phyloP scores from a whole-genome alignment of 73 alveolate genomes.

The Diophrys appendiculata region DNA sequence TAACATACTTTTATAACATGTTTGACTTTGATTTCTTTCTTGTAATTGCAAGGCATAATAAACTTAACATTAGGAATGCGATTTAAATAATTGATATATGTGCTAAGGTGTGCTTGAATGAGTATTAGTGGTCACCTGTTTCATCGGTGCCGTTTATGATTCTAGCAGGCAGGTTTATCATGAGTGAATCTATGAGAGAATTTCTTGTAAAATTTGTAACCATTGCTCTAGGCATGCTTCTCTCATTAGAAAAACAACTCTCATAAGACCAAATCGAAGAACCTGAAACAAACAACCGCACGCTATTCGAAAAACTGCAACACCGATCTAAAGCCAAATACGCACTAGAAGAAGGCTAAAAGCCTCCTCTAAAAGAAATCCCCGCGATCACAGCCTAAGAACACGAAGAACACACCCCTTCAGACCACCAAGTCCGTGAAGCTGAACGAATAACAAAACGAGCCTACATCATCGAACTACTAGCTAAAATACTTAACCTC shows the following conservation, averaged over 20 bases:
- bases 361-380: background rate
- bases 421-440: constrained; percentile 18
- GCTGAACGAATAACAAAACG: constrained; percentile 52
- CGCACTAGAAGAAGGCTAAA: constrained; percentile 42
- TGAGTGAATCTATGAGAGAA: constrained; percentile 1
- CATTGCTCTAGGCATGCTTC: constrained; percentile 3
- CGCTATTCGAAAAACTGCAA: constrained; percentile 57
- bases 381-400: background rate
- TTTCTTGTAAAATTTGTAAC: constrained; percentile 8
- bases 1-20: constrained; percentile 43
- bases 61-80: constrained; percentile 55
- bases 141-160: background rate
- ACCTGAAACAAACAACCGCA: background rate
- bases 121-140: background rate
- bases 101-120: constrained; percentile 65
- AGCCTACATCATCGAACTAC: constrained; percentile 53
- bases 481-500: constrained; percentile 50
- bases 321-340: constrained; percentile 90
- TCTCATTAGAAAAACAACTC: constrained; percentile 52
- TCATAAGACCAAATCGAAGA: constrained; percentile 75
- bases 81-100: constrained; percentile 38
- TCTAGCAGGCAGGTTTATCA: background rate
- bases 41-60: constrained; percentile 61
- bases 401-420: constrained; percentile 2
- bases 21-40: constrained; percentile 68